These are phyloP conservation scores for Trichoderma gamsii DNA, from an alignment of 495 filamentous ascomycete species.

Conservation along the genomic window DNA sequence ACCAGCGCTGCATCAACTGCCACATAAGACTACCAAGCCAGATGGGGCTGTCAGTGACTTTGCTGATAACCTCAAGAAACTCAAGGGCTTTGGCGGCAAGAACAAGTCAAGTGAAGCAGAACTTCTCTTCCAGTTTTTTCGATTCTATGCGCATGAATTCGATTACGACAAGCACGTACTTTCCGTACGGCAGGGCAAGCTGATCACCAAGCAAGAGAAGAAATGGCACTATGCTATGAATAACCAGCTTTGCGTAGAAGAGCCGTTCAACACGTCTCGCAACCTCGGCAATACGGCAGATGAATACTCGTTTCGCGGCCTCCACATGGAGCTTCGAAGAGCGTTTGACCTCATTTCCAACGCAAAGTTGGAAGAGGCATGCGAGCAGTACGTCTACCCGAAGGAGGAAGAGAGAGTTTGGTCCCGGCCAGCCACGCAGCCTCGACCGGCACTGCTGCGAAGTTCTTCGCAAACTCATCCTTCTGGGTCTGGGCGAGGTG, in stretches of 20 bases:
- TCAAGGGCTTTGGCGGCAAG: slow-evolving; percentile 64
- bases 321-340: slow-evolving; percentile 82
- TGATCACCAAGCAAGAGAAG: slow-evolving; percentile 82
- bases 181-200: slow-evolving; percentile 77
- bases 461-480: slow-evolving; percentile 41
- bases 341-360: slow-evolving; percentile 76
- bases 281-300: slow-evolving; percentile 97
- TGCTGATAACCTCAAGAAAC: slow-evolving; percentile 71
- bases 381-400: slow-evolving; percentile 78
- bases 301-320: slow-evolving; percentile 81
- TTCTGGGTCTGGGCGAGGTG: slow-evolving; percentile 38
- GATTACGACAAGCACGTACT: slow-evolving; percentile 80
- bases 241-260: slow-evolving; percentile 87
- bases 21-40: slow-evolving; percentile 54
- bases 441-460: slow-evolving; percentile 42
- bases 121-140: slow-evolving; percentile 88
- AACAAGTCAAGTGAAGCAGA: slow-evolving; percentile 81
- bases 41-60: slow-evolving; percentile 67
- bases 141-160: slow-evolving; percentile 87
- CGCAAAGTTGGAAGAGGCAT: slow-evolving; percentile 70
- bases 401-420: slow-evolving; percentile 73
- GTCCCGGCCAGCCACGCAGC: slow-evolving; percentile 58
- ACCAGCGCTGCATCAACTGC: slow-evolving; percentile 75
- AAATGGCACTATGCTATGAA: slow-evolving; percentile 71
- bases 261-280: slow-evolving; percentile 89